phyloP scores from a whole-genome alignment of 495 filamentous ascomycete species.

The Xylaria bambusicola region DNA sequence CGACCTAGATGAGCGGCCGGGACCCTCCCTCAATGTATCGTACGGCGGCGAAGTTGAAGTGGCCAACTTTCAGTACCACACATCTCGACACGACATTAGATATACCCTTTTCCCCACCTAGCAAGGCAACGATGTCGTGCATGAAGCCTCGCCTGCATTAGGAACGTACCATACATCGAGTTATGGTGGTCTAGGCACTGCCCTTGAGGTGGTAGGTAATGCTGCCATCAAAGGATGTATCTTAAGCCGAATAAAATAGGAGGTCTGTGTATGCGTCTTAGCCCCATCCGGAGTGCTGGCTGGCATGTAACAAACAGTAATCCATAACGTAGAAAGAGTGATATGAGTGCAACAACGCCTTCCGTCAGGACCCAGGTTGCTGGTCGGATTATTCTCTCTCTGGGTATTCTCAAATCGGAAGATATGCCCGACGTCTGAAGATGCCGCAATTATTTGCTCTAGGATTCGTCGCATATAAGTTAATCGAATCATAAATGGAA shows the following conservation, averaged over 20 bases:
- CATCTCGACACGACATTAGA: neutral
- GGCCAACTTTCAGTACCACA: slow-evolving; percentile 11
- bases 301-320: neutral
- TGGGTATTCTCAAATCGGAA: neutral
- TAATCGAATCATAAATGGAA: slow-evolving; percentile 21
- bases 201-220: slow-evolving; percentile 2
- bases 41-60: slow-evolving; percentile 13
- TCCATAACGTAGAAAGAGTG: neutral
- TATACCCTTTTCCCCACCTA: slow-evolving; percentile 14
- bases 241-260: neutral
- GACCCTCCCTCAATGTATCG: neutral
- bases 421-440: neutral
- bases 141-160: slow-evolving; percentile 16
- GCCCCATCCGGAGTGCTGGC: slow-evolving; percentile 4
- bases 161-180: neutral
- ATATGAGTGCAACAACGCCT: neutral
- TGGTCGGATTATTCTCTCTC: neutral
- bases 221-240: slow-evolving; percentile 5
- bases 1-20: slow-evolving; percentile 5
- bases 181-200: neutral
- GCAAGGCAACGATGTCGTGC: slow-evolving; percentile 21
- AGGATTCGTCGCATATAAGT: slow-evolving; percentile 30
- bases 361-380: slow-evolving; percentile 1
- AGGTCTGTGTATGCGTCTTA: neutral
- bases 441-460: slow-evolving; percentile 21